phyloP scores from a whole-genome alignment of 148 eudicot species.

The Cornus kousa region DNA sequence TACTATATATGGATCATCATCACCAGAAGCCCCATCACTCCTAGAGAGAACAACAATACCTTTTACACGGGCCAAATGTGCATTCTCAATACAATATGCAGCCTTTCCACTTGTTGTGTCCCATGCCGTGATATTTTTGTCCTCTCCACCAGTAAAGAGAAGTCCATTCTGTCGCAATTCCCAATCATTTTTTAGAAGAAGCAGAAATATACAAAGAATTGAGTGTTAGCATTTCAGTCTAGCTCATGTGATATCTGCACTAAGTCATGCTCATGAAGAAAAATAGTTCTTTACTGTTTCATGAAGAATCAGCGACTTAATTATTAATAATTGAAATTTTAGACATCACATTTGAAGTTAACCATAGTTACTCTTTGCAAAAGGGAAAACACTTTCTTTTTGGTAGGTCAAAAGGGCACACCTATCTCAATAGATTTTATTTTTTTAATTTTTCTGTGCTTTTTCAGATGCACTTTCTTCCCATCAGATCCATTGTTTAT shows the following conservation, averaged over 20 bases:
- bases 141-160: conserved; percentile 87
- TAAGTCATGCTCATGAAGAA: neutral
- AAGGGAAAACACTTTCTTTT: too few relatives aligned
- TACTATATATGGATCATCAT: conserved; percentile 57
- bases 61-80: conserved; percentile 87
- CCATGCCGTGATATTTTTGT: conserved; percentile 77
- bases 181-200: neutral
- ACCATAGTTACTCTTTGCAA: neutral
- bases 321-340: neutral
- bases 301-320: neutral
- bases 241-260: neutral
- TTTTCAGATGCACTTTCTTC: neutral
- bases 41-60: conserved; percentile 77
- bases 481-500: neutral
- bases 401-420: too few relatives aligned
- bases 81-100: conserved; percentile 74
- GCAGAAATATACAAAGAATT: neutral
- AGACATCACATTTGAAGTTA: neutral
- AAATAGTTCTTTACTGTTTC: too few relatives aligned
- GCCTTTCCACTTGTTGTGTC: conserved; percentile 68
- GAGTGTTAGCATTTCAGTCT: neutral
- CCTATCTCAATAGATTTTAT: too few relatives aligned
- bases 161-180: conserved; percentile 61
- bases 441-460: too few relatives aligned
- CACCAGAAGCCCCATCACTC: conserved; percentile 31